Evolutionary conservation across 2,329 filamentous ascomycete species (phyloP).

Genomic region (Hypoxylon rubiginosum): DNA sequence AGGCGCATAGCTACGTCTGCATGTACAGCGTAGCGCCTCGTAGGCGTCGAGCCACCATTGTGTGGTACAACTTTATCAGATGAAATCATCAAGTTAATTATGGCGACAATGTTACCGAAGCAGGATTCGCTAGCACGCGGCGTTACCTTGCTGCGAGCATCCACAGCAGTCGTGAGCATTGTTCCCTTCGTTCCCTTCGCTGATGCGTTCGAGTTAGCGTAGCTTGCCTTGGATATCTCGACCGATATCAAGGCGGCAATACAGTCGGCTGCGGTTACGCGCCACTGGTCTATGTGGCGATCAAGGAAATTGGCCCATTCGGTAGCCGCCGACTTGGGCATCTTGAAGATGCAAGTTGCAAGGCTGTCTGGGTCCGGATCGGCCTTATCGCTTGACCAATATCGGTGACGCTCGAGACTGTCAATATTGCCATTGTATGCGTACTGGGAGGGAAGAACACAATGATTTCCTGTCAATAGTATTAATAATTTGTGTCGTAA

Average conservation of each 20-base stretch:
- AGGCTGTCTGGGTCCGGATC: background rate
- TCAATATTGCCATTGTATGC: background rate
- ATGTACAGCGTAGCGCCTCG: background rate
- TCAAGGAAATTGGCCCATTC: background rate
- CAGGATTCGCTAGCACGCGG: background rate
- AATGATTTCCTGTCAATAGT: background rate
- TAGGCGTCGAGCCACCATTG: background rate
- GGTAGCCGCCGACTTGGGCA: background rate
- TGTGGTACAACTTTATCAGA: background rate
- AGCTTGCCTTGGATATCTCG: background rate
- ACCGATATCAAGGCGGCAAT: constrained; percentile 13
- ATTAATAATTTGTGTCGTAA: background rate
- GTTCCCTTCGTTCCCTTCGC: background rate
- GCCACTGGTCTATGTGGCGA: background rate
- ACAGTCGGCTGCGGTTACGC: background rate
- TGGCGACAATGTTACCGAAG: constrained; percentile 28
- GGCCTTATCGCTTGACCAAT: background rate
- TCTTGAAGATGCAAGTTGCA: background rate
- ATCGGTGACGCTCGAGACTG: background rate
- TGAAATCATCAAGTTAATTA: background rate
- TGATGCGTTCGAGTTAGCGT: background rate
- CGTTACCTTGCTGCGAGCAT: constrained; percentile 5
- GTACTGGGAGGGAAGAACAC: background rate
- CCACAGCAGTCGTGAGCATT: background rate
- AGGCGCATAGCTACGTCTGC: background rate